Evolutionary conservation across 129 eudicot genomes (phyloP).

Genomic region (Flaveria robusta): DNA sequence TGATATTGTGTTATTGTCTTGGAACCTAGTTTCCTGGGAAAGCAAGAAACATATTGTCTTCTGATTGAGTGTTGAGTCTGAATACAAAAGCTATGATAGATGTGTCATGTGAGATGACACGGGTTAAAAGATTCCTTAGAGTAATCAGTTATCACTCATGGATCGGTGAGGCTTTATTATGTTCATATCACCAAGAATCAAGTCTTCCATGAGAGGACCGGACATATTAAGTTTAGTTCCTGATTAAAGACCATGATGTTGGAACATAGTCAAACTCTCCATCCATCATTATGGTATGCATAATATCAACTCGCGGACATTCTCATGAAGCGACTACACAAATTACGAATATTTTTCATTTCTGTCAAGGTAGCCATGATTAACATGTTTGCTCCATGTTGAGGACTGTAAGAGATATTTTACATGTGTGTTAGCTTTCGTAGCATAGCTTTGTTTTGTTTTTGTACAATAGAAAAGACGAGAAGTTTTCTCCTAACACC

Average conservation of each 20-base stretch:
- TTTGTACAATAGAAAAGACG: background rate
- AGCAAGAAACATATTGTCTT: background rate
- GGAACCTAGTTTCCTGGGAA: background rate
- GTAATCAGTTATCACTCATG: background rate
- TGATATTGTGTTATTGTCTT: background rate
- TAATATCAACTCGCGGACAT: background rate
- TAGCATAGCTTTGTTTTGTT: background rate
- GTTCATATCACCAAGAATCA: background rate
- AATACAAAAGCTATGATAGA: background rate
- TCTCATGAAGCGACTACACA: background rate
- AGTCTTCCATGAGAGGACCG: background rate
- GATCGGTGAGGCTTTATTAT: background rate
- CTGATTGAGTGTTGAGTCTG: background rate
- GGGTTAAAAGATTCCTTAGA: background rate
- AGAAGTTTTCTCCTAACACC: background rate
- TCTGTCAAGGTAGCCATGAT: background rate
- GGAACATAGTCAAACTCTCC: background rate
- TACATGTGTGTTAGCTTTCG: background rate
- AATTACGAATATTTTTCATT: background rate
- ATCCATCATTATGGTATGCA: background rate
- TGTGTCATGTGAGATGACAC: background rate
- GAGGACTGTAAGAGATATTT: background rate
- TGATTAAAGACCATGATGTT: background rate
- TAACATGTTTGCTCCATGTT: background rate
- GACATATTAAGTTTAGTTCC: background rate